These are phyloP conservation scores for Nigrospora oryzae DNA, from an alignment of 2,329 filamentous ascomycete species.

Conservation along the genomic window DNA sequence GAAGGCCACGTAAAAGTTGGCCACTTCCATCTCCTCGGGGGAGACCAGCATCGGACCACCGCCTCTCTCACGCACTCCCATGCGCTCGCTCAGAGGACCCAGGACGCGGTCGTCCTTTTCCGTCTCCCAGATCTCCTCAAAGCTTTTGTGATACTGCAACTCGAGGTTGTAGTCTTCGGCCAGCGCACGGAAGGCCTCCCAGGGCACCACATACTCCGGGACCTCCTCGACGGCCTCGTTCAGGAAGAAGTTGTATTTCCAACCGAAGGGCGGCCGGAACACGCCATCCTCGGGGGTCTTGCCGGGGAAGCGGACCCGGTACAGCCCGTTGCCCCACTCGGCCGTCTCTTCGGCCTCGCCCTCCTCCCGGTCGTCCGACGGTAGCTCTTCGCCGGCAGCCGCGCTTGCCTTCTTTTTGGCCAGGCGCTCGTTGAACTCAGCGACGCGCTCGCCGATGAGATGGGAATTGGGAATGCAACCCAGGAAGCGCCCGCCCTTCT, in stretches of 20 bases:
- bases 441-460: slow-evolving; percentile 72
- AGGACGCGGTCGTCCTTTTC: slow-evolving; percentile 80
- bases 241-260: slow-evolving; percentile 97
- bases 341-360: slow-evolving; percentile 56
- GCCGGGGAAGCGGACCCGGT: slow-evolving; percentile 80
- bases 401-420: slow-evolving; percentile 25
- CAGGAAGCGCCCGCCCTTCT: slow-evolving; percentile 90
- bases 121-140: slow-evolving; percentile 83
- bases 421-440: slow-evolving; percentile 58
- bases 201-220: slow-evolving; percentile 95
- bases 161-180: slow-evolving; percentile 97
- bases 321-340: slow-evolving; percentile 90
- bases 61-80: slow-evolving; percentile 75
- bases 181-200: slow-evolving; percentile 92
- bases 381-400: slow-evolving; percentile 11
- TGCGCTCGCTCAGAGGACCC: slow-evolving; percentile 83
- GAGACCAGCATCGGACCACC: slow-evolving; percentile 62
- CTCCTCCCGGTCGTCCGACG: slow-evolving; percentile 39
- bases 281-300: slow-evolving; percentile 77
- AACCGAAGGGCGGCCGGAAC: slow-evolving; percentile 90
- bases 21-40: slow-evolving; percentile 86
- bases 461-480: slow-evolving; percentile 97
- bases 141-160: slow-evolving; percentile 85
- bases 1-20: slow-evolving; percentile 85
- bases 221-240: slow-evolving; percentile 94